These are phyloP conservation scores for Saitozyma sp. DNA, from an alignment of 768 basidiomycete species.

Conservation along the genomic window DNA sequence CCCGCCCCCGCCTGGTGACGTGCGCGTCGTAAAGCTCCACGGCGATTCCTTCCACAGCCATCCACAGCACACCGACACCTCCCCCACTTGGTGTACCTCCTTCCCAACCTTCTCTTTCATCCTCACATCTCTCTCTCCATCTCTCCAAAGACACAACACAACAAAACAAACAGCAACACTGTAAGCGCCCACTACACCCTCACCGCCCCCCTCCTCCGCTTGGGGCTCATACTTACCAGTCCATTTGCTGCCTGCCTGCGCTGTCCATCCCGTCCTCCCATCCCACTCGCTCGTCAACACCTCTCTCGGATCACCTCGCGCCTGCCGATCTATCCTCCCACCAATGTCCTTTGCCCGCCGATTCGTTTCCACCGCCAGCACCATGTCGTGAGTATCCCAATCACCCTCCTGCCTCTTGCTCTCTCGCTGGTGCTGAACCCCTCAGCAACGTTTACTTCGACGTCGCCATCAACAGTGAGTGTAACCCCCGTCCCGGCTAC, in stretches of 20 bases:
- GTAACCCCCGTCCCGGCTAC: neutral
- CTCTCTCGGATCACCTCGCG: conserved; percentile 2
- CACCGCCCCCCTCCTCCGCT: conserved; percentile 3
- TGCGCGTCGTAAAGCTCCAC: too few species aligned
- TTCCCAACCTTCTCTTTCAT: neutral
- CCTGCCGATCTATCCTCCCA: neutral
- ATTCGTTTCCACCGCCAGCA: conserved; percentile 46
- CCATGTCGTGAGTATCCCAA: conserved; percentile 40
- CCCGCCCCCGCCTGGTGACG: too few species aligned
- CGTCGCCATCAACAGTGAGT: conserved; percentile 46
- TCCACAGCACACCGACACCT: too few species aligned
- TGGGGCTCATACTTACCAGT: conserved; percentile 33
- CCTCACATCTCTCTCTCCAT: conserved; percentile 8
- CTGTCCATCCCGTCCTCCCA: conserved; percentile 3
- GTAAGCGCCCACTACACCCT: conserved; percentile 11
- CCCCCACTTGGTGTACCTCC: too few species aligned
- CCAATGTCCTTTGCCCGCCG: conserved; percentile 47
- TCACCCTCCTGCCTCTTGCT: too few species aligned
- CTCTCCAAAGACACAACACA: conserved; percentile 5
- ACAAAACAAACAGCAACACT: conserved; percentile 11
- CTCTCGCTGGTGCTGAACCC: neutral
- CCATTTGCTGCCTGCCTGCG: conserved; percentile 10
- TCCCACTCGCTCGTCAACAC: too few species aligned
- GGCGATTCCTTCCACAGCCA: too few species aligned
- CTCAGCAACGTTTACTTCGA: conserved; percentile 46